These are phyloP conservation scores for Albophoma yamanashiensis DNA, from an alignment of 2,329 filamentous ascomycete genomes.

Conservation along the genomic window DNA sequence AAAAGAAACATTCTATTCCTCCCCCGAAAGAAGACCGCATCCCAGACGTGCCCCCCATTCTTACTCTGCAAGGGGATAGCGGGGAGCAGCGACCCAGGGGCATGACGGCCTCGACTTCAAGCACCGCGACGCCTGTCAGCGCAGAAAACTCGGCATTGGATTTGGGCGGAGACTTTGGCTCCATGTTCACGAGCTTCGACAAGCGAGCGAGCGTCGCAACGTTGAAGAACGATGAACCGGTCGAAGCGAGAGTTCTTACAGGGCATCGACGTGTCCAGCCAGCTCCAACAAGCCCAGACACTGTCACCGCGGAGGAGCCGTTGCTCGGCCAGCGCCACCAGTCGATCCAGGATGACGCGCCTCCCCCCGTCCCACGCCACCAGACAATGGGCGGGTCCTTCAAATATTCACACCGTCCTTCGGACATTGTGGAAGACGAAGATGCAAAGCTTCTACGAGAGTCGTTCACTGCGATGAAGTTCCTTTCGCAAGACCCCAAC, in stretches of 20 bases:
- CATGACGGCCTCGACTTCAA: slow-evolving; percentile 42
- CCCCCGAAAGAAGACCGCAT: slow-evolving; percentile 17
- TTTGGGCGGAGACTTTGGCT: slow-evolving; percentile 46
- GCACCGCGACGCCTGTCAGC: slow-evolving; percentile 40
- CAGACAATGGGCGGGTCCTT: slow-evolving; percentile 14
- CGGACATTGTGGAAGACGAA: slow-evolving; percentile 37
- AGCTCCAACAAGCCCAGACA: slow-evolving; percentile 36
- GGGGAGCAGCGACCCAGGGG: slow-evolving; percentile 31
- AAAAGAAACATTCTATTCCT: slow-evolving; percentile 34
- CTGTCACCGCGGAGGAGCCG: slow-evolving; percentile 31
- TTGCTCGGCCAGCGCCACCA: slow-evolving; percentile 38
- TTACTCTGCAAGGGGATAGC: slow-evolving; percentile 20
- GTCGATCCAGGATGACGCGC: slow-evolving; percentile 30
- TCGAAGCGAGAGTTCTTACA: slow-evolving; percentile 33
- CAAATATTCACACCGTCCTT: slow-evolving; percentile 20
- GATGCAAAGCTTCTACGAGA: slow-evolving; percentile 43
- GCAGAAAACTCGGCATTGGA: slow-evolving; percentile 34
- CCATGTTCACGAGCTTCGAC: slow-evolving; percentile 44
- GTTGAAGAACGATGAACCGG: slow-evolving; percentile 27
- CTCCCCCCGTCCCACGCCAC: slow-evolving; percentile 25
- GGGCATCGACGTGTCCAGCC: slow-evolving; percentile 31
- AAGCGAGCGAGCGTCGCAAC: slow-evolving; percentile 43
- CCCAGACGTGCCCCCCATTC: slow-evolving; percentile 27
- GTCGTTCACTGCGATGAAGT: slow-evolving; percentile 37
- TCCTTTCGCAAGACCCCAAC: slow-evolving; percentile 21